These are phyloP conservation scores for Colletotrichum filicis DNA, from an alignment of 2,329 filamentous ascomycete species.

Conservation along the genomic window DNA sequence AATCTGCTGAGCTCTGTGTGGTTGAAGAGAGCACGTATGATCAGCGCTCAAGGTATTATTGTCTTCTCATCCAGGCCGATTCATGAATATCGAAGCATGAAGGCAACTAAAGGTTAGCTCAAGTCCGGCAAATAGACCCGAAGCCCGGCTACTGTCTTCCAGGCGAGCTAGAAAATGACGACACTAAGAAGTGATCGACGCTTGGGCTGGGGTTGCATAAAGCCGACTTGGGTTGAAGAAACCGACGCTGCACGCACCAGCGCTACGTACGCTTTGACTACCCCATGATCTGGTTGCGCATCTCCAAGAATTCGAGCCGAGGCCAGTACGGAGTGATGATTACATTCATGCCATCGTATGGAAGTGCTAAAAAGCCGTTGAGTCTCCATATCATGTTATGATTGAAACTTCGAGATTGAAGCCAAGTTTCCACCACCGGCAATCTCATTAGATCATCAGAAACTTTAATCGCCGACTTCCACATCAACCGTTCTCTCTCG, in stretches of 20 bases:
- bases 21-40: not conserved
- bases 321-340: not conserved
- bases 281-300: not conserved
- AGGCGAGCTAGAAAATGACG: constrained; percentile 1
- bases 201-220: constrained; percentile 6
- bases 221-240: constrained; percentile 25
- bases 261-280: not conserved
- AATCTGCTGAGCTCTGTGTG: not conserved
- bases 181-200: not conserved
- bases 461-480: no score
- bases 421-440: not conserved
- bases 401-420: not conserved
- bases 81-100: not conserved
- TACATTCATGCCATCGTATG: not conserved
- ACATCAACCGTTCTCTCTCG: not conserved
- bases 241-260: not conserved
- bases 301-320: not conserved
- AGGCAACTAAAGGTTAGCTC: not conserved
- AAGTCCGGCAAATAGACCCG: not conserved
- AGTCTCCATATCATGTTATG: not conserved
- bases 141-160: not conserved
- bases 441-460: not conserved
- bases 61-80: not conserved
- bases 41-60: not conserved
- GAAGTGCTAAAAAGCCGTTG: not conserved